phyloP scores from a whole-genome alignment of 345 rosid genomes.

The Salix koriyanagi region DNA sequence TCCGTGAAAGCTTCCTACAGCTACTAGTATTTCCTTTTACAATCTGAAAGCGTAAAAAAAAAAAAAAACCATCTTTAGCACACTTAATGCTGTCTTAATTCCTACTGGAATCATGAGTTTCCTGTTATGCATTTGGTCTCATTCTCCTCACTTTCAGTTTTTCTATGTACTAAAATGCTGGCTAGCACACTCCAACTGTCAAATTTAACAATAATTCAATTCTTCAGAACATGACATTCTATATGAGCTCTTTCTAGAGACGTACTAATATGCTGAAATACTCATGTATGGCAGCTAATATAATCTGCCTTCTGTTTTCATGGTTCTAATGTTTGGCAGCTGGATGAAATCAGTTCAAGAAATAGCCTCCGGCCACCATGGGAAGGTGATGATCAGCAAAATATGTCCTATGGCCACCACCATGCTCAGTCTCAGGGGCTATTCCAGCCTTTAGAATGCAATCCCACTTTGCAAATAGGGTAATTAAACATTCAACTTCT shows the following conservation, averaged over 20 bases:
- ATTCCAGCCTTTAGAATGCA: conserved; percentile 78
- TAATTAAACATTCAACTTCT: conserved; percentile 18
- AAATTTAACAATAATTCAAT: not conserved
- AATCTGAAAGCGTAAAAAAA: not conserved
- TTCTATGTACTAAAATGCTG: not conserved
- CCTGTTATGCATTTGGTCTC: not conserved
- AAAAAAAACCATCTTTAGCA: not conserved
- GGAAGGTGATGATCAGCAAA: conserved; percentile 69
- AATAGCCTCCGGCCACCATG: conserved; percentile 55
- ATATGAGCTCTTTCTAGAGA: not conserved
- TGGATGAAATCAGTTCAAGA: conserved; percentile 65
- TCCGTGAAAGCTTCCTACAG: not conserved
- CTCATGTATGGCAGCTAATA: not conserved
- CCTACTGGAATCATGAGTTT: not conserved
- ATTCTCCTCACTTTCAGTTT: not conserved
- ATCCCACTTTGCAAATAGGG: conserved; percentile 97
- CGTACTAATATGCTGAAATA: not conserved
- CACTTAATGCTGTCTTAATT: not conserved
- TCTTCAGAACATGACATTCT: not conserved
- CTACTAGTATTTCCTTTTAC: not conserved
- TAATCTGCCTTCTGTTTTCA: not conserved
- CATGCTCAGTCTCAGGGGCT: conserved; percentile 69
- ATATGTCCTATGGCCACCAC: conserved; percentile 54
- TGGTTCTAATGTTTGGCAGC: conserved; percentile 34
- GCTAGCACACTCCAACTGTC: not conserved